Evolutionary conservation across 2,329 filamentous ascomycete species (phyloP), one percentile per base, ranked within the genome.

Genomic region (Claviceps spartinae): DNA sequence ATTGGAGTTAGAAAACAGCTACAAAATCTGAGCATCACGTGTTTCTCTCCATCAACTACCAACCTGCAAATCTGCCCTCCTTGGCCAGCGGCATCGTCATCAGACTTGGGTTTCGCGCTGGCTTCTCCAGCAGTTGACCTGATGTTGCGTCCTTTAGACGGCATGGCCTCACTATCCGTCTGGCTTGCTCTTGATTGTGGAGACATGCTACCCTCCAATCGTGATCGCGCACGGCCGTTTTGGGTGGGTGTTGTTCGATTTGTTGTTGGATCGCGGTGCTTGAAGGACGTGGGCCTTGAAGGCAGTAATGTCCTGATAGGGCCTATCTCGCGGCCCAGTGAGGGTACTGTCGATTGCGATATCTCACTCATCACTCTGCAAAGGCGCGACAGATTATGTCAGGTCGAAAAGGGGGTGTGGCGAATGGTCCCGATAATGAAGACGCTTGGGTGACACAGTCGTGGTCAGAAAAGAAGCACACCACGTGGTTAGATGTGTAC

Each of bases 21-120:
- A 14, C 47, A 26, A 36, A 41, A 49, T 38, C 50, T 50, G 30
- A 34, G 30, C 30, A 11, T 34, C 30, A 34, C 30, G 34, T 30
- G 26, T 42, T 20, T 20, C 22, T 26, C 20, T 16, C 30, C 4
- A 9, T 6, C 26, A 16, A 22, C 37, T 22, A 61, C 76, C 62
- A 70, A 86, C 84, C 83, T 87, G 80, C 84, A 88, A 46, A 85
- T 71, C 64, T 87, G 84, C 2, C 82, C 83, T 48, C 70, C 72
- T 44, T 81, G 70, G 36, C 63, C 62, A 43, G 62, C 60, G 24
- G 37, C 41, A 47, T 49, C 52, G 11, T 54, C 54, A 1, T 47
- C 42, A 20, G 57, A 42, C 14, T 52, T 53, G 16, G 50, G 43
- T 47, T 60, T 62, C 41, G 41, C 43, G 22, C 47, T 46, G 6